Conservation (phyloP, 2,329 filamentous ascomycete genomes). For the Tympanopsis confertula region DNA sequence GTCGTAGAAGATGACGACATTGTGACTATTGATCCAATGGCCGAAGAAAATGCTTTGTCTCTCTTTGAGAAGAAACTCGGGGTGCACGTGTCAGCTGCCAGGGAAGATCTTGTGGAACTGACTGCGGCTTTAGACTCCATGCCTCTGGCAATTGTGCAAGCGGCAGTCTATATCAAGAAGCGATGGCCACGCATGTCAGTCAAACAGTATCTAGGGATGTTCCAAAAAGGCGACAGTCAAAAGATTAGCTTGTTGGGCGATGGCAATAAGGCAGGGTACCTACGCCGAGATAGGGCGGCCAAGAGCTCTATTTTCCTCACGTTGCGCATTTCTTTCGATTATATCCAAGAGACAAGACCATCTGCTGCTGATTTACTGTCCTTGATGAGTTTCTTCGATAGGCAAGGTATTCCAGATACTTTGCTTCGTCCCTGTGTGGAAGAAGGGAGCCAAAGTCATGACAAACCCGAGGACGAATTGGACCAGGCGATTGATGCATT, state of each 20-base stretch:
- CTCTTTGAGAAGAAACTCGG: conserved; percentile 8
- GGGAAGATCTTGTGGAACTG: conserved; percentile 4
- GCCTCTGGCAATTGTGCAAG: conserved; percentile 16
- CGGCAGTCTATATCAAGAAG: conserved; percentile 14
- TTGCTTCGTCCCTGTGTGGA: no score
- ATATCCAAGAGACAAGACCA: conserved; percentile 10
- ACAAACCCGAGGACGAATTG: background rate
- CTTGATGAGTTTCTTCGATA: background rate
- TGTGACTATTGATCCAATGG: conserved; percentile 4
- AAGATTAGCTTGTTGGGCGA: conserved; percentile 11
- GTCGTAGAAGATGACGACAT: background rate
- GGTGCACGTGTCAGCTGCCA: background rate
- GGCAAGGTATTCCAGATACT: background rate
- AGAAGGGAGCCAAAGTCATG: background rate
- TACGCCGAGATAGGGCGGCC: conserved; percentile 10
- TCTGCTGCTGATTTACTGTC: conserved; percentile 4
- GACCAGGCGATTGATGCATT: background rate
- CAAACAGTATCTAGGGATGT: conserved; percentile 15
- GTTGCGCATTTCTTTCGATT: conserved; percentile 19
- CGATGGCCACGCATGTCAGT: conserved; percentile 10
- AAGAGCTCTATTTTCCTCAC: conserved; percentile 14
- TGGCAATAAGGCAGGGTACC: conserved; percentile 9
- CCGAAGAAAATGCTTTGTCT: background rate
- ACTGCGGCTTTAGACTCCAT: conserved; percentile 12
- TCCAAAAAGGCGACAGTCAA: conserved; percentile 14